phyloP scores from a whole-genome alignment of 2,329 filamentous ascomycete genomes.

The Xylaria sp. region DNA sequence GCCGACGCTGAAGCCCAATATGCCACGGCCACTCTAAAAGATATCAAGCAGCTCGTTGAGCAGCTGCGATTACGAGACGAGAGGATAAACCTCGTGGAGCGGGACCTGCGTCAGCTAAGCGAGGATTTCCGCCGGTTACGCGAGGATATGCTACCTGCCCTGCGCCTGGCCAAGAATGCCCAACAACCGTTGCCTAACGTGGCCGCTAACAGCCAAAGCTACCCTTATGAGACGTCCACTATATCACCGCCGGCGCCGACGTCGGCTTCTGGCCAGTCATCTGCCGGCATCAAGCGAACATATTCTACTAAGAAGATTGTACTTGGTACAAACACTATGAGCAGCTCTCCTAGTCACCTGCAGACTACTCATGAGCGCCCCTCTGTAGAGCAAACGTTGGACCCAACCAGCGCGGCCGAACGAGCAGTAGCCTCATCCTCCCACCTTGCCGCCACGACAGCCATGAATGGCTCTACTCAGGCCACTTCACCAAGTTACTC shows the following conservation, averaged over 20 bases:
- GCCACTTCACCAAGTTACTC: conserved; percentile 68
- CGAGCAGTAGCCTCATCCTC: conserved; percentile 74
- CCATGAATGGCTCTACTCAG: conserved; percentile 71
- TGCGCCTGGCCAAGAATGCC: conserved; percentile 91
- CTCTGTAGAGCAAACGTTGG: conserved; percentile 72
- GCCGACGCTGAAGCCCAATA: conserved; percentile 90
- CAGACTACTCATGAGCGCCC: conserved; percentile 75
- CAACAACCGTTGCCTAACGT: conserved; percentile 82
- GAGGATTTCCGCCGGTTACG: conserved; percentile 90
- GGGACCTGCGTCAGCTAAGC: conserved; percentile 82
- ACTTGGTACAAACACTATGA: conserved; percentile 78
- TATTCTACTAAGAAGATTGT: conserved; percentile 82
- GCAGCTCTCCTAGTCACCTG: conserved; percentile 77
- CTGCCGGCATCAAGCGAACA: conserved; percentile 72
- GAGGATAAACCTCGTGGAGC: conserved; percentile 84
- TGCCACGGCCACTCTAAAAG: conserved; percentile 88
- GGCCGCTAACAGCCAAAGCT: conserved; percentile 54
- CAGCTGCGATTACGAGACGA: conserved; percentile 91
- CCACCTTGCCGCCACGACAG: conserved; percentile 67
- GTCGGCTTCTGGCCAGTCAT: conserved; percentile 63
- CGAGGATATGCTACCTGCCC: conserved; percentile 90
- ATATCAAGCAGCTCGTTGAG: conserved; percentile 90
- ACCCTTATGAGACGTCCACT: conserved; percentile 63
- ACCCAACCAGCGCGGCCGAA: conserved; percentile 75
- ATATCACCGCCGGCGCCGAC: conserved; percentile 69